Base-by-base conservation (phyloP, 371 early-diverging fungal genomes). In the Mucor circinelloides region DNA sequence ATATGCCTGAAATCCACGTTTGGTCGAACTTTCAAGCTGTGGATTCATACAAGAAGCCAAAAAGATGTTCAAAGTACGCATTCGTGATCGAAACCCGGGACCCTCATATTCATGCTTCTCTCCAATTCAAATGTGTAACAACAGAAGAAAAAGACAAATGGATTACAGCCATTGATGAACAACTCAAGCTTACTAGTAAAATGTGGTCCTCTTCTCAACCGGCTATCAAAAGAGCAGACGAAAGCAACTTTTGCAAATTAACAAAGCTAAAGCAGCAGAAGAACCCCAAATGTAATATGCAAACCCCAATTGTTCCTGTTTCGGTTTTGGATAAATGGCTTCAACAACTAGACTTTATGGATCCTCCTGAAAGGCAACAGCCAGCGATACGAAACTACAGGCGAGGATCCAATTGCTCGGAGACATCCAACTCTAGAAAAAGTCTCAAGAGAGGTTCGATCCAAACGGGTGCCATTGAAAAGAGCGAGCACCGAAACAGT, bases 311-410 rank as follows among this genome's bases (percentile, higher is more conserved):
- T 4, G 6, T 42, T 6, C 23, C 66, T 27, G 46, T 48, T 3
- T 65, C 66, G 6, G 66, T 65, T 2, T 50, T 65, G 17, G 59
- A 65, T 48, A 65, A 65, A 65, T 65, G 66, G 59, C 50, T 58
- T 15, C 50, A 34, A 25, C 58, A 48, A 9, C 27, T 65, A 46
- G 10, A n/a, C 13, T 28, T 62, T 19, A 32, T 50, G 10, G 62
- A 62, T 23, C 1, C 50, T 3, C 25, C 50, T 50, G 23, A 44
- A 25, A 7, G 15, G 25, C 23, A 55, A n/a, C n/a, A 30, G 0
- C 15, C 13, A 55, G 13, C 15, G 10, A 13, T 30, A 30, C 28
- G 30, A 30, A 31, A 19, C 17, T 55, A 30, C 9, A 55, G 31
- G 9, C 55, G 31, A 55, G 6, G 31, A 12, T 55, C 55, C 27